Percentiles rank a stretch among this genome's conserved stretches.
These are phyloP conservation scores for Pyronema domesticum DNA, from an alignment of 495 filamentous ascomycete genomes.

Conservation along the genomic window DNA sequence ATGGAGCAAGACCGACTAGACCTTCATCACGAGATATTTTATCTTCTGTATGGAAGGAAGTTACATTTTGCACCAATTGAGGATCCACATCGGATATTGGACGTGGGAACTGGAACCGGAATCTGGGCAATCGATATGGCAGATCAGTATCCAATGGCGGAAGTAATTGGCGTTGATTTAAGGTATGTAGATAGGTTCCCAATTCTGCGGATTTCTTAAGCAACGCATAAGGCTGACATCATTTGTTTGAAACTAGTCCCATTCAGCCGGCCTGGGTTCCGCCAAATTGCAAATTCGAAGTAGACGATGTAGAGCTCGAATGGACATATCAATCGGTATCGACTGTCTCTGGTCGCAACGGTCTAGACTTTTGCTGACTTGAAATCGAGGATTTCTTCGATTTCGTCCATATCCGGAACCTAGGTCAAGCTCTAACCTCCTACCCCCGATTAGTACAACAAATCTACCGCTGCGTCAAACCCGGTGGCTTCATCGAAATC, in stretches of 20 bases:
- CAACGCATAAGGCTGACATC: slow-evolving; percentile 24
- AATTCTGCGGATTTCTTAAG: background rate
- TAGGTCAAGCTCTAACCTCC: slow-evolving; percentile 34
- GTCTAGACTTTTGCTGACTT: slow-evolving; percentile 31
- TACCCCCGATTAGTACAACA: slow-evolving; percentile 31
- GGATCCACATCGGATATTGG: slow-evolving; percentile 41
- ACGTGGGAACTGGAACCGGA: slow-evolving; percentile 44
- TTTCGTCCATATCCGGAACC: slow-evolving; percentile 36
- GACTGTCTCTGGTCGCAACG: background rate
- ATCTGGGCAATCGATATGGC: slow-evolving; percentile 37
- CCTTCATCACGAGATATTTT: slow-evolving; percentile 13
- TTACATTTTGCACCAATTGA: slow-evolving; percentile 34
- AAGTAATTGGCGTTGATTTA: slow-evolving; percentile 43
- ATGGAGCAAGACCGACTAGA: slow-evolving; percentile 9
- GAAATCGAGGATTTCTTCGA: slow-evolving; percentile 30
- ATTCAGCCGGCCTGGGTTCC: slow-evolving; percentile 10
- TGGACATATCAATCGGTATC: slow-evolving; percentile 12
- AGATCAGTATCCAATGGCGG: slow-evolving; percentile 30
- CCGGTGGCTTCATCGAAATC: slow-evolving; percentile 35
- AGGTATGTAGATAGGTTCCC: slow-evolving; percentile 29
- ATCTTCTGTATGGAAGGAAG: slow-evolving; percentile 14
- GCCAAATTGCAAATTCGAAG: slow-evolving; percentile 29
- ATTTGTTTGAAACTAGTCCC: slow-evolving; percentile 7
- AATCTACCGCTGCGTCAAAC: slow-evolving; percentile 25
- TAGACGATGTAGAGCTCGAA: slow-evolving; percentile 33